Evolutionary conservation across 2,329 filamentous ascomycete genomes (phyloP).

Genomic region (Penicillium sp.): DNA sequence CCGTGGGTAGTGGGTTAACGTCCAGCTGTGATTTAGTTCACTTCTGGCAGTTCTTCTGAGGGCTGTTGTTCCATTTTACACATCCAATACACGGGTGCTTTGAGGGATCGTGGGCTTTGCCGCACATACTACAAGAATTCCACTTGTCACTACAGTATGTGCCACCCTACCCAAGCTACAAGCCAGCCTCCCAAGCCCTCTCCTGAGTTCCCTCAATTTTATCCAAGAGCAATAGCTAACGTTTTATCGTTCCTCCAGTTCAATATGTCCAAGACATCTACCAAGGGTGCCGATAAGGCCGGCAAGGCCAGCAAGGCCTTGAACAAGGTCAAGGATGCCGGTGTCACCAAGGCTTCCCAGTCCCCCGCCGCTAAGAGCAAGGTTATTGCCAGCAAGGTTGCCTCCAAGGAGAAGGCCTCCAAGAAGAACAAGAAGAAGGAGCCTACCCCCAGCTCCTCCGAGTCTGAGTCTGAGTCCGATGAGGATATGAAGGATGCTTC

Average conservation of each 20-base stretch:
- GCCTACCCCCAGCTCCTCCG: slow-evolving; percentile 31
- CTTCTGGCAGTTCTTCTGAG: slow-evolving; percentile 30
- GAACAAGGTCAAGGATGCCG: slow-evolving; percentile 48
- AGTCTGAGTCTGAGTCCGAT: slow-evolving; percentile 35
- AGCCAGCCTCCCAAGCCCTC: slow-evolving; percentile 8
- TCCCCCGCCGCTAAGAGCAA: slow-evolving; percentile 47
- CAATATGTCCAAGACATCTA: slow-evolving; percentile 44
- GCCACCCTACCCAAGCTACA: slow-evolving; percentile 11
- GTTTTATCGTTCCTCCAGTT: slow-evolving; percentile 15
- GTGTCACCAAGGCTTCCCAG: slow-evolving; percentile 45
- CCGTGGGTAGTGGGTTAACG: slow-evolving; percentile 42
- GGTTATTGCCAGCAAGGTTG: slow-evolving; percentile 42
- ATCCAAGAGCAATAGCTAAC: slow-evolving; percentile 17
- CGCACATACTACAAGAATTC: slow-evolving; percentile 30
- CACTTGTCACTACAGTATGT: slow-evolving; percentile 17
- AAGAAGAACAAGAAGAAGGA: slow-evolving; percentile 46
- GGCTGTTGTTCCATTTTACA: slow-evolving; percentile 25
- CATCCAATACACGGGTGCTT: slow-evolving; percentile 32
- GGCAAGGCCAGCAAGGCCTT: slow-evolving; percentile 40
- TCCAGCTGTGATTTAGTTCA: slow-evolving; percentile 34
- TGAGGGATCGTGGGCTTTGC: slow-evolving; percentile 38
- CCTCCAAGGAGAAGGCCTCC: slow-evolving; percentile 40
- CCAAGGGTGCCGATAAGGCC: slow-evolving; percentile 42
- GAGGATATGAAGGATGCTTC: slow-evolving; percentile 36
- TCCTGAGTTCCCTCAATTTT: neutral